Percentiles rank a stretch among this genome's conserved stretches.
Conservation (phyloP, 2,329 filamentous ascomycete genomes). For the Berkeleyomyces basicola region DNA sequence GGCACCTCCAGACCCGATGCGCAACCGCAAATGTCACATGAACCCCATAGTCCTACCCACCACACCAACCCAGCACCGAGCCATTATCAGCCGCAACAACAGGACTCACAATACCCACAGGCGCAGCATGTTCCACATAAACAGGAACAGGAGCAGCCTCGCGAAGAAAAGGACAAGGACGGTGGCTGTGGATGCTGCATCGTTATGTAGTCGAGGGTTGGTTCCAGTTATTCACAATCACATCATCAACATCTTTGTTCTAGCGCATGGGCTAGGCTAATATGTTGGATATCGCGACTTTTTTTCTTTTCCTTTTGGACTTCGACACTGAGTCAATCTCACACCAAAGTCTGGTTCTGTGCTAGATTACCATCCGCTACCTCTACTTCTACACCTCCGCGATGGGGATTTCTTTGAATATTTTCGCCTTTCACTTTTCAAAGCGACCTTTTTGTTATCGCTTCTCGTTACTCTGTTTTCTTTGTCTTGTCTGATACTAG, state of each 20-base stretch:
- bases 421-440: background rate
- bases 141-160: slow-evolving; percentile 16
- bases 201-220: slow-evolving; percentile 26
- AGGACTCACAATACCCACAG: background rate
- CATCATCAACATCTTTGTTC: no score
- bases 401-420: background rate
- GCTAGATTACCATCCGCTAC: background rate
- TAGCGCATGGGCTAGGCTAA: no score
- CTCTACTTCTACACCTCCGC: background rate
- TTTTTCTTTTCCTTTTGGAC: no score
- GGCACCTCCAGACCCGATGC: slow-evolving; percentile 5
- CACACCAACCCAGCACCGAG: background rate
- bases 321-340: no score
- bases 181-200: slow-evolving; percentile 34
- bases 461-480: background rate
- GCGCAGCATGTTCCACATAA: slow-evolving; percentile 2
- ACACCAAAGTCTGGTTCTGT: background rate
- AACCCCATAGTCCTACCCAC: slow-evolving; percentile 17
- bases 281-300: no score
- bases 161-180: slow-evolving; percentile 24
- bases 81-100: background rate
- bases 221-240: no score
- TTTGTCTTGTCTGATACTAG: background rate
- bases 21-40: background rate
- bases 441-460: background rate